These are phyloP conservation scores for Wallacemonas sp. DNA, from an alignment of 208 protist species.

Conservation along the genomic window DNA sequence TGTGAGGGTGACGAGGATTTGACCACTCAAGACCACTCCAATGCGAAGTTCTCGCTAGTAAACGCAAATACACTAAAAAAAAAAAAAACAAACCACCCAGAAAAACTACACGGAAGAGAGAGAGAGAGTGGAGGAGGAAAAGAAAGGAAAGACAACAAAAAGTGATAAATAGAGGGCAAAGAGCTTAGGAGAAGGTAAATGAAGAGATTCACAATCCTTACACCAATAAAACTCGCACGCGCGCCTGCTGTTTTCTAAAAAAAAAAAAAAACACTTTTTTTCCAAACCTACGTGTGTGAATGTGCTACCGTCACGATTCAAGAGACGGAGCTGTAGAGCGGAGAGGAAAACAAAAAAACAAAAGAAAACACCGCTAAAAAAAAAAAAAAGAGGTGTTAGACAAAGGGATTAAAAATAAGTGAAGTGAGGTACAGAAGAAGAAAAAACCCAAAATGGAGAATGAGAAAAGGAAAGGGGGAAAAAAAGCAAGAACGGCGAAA, in stretches of 20 bases:
- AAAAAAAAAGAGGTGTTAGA: slow-evolving; percentile 16
- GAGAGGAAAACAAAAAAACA: background rate
- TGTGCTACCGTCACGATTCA: too few relatives aligned
- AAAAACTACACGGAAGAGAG: background rate
- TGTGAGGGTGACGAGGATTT: too few relatives aligned
- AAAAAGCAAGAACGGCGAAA: slow-evolving; percentile 3
- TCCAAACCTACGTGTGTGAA: too few relatives aligned
- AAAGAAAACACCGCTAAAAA: slow-evolving; percentile 10
- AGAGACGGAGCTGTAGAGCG: background rate
- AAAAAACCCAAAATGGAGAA: background rate
- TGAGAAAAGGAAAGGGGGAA: slow-evolving; percentile 16
- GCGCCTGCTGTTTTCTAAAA: too few relatives aligned
- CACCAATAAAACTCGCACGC: too few relatives aligned
- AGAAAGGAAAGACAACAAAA: slow-evolving; percentile 12
- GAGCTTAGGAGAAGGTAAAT: slow-evolving; percentile 9
- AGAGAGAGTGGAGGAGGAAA: background rate
- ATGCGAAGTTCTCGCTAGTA: too few relatives aligned
- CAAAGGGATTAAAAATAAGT: slow-evolving; percentile 3
- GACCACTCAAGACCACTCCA: too few relatives aligned
- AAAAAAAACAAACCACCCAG: background rate
- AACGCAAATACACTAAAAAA: slow-evolving; percentile 6
- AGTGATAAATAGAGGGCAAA: too few relatives aligned
- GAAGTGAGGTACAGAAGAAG: background rate
- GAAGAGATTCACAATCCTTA: too few relatives aligned
- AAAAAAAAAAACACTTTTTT: too few relatives aligned